Evolutionary conservation across 306 rosid genomes (phyloP).

Genomic region (Lagenaria siceraria): DNA sequence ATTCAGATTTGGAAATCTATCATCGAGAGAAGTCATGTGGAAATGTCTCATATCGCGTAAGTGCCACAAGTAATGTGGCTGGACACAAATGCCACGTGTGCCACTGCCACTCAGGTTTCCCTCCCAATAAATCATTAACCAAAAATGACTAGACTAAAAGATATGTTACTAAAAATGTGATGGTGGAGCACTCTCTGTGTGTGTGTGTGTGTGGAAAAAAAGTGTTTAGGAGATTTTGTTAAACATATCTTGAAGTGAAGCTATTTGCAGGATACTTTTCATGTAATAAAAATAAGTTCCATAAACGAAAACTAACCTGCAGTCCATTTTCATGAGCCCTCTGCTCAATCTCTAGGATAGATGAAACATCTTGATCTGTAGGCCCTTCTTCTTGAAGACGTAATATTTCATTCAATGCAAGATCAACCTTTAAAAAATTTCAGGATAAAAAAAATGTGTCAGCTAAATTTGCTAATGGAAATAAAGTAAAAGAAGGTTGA

Average conservation of each 20-base stretch:
- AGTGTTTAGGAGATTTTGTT: not conserved
- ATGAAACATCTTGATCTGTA: slow-evolving; percentile 61
- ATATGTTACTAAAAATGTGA: not conserved
- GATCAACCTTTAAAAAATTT: slow-evolving; percentile 51
- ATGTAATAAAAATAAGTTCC: not conserved
- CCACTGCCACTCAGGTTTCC: not conserved
- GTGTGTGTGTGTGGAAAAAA: not conserved
- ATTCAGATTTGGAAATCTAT: not conserved
- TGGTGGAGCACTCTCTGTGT: not conserved
- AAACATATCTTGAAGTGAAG: not conserved
- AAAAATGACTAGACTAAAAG: not conserved
- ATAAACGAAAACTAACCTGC: slow-evolving; percentile 43
- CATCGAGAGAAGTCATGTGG: not conserved
- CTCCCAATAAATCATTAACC: not conserved
- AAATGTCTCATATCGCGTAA: not conserved
- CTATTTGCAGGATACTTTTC: not conserved
- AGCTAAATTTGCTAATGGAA: slow-evolving; percentile 3
- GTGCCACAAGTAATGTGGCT: not conserved
- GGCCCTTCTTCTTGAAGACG: slow-evolving; percentile 95
- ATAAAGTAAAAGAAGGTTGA: slow-evolving; percentile 3
- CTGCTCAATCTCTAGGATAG: slow-evolving; percentile 89
- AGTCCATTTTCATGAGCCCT: slow-evolving; percentile 94
- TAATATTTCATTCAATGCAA: slow-evolving; percentile 79
- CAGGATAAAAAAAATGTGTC: slow-evolving; percentile 12
- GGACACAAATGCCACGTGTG: not conserved